Conservation (phyloP, 2,329 filamentous ascomycete genomes). For the Paracorniculantispora psalliotae region DNA sequence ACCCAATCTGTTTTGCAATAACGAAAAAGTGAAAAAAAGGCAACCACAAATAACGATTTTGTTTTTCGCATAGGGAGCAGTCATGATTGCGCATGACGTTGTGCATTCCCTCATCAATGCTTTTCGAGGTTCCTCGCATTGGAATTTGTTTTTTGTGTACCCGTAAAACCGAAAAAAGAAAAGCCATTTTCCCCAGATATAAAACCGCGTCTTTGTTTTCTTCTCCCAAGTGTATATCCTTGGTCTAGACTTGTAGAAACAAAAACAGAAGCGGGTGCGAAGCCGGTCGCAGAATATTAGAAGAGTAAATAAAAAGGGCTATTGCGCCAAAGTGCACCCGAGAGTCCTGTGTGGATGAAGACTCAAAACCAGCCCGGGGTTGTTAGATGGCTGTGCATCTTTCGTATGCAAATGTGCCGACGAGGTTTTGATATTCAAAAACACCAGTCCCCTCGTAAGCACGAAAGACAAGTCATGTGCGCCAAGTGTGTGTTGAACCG, state of each 20-base stretch:
- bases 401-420: background rate
- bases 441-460: background rate
- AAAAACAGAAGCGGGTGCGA: background rate
- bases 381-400: background rate
- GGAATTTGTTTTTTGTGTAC: conserved; percentile 9
- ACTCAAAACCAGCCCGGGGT: background rate
- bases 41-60: background rate
- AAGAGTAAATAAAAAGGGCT: background rate
- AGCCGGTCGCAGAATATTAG: background rate
- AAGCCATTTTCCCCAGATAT: background rate
- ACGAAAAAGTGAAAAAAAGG: background rate
- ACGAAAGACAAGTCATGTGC: conserved; percentile 3
- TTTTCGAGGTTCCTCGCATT: background rate
- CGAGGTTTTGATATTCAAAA: too few species aligned
- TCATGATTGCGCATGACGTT: conserved; percentile 7
- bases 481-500: background rate
- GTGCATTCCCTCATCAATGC: background rate
- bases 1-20: conserved; percentile 5
- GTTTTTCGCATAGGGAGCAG: background rate
- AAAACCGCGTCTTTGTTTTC: background rate
- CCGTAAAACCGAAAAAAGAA: background rate
- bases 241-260: background rate
- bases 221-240: background rate
- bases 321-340: background rate
- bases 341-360: background rate